Conservation (phyloP, 2,329 filamentous ascomycete genomes). For the Trichoderma sp. region DNA sequence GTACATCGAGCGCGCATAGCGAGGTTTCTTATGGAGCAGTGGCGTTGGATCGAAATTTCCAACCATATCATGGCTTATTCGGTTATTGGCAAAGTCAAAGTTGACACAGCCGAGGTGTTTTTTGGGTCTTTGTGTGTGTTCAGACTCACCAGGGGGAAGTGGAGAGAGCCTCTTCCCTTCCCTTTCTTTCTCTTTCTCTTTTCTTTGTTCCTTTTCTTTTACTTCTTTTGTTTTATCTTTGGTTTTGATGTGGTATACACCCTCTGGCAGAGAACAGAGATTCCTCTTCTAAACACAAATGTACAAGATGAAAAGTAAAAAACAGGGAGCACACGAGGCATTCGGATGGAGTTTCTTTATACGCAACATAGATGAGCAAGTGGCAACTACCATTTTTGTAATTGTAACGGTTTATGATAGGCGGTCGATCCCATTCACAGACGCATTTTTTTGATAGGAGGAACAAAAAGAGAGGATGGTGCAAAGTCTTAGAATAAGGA, state of each 20-base stretch:
- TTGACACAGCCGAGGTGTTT: conserved; percentile 22
- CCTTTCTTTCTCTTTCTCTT: not conserved
- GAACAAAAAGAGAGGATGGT: not conserved
- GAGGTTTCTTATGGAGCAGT: conserved; percentile 37
- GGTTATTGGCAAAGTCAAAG: conserved; percentile 18
- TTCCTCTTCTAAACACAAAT: not conserved
- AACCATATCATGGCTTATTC: conserved; percentile 33
- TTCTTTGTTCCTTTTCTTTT: not conserved
- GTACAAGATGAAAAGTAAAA: conserved; percentile 23
- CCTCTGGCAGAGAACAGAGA: not conserved
- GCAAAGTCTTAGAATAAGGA: not conserved
- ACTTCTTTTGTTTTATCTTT: not conserved
- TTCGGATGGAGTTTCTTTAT: conserved; percentile 19
- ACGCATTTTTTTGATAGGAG: not conserved
- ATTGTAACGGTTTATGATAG: conserved; percentile 31
- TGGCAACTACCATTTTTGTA: conserved; percentile 29
- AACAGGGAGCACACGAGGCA: conserved; percentile 21
- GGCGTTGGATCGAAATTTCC: conserved; percentile 39
- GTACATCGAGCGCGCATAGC: conserved; percentile 41
- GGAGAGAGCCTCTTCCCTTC: not conserved
- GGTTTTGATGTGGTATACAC: not conserved
- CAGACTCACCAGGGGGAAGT: not conserved
- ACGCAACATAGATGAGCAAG: conserved; percentile 29
- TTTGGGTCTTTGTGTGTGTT: conserved; percentile 21
- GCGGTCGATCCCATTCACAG: not conserved